phyloP scores from a whole-genome alignment of 2,329 filamentous ascomycete species.

The Xylariaceae sp. region DNA sequence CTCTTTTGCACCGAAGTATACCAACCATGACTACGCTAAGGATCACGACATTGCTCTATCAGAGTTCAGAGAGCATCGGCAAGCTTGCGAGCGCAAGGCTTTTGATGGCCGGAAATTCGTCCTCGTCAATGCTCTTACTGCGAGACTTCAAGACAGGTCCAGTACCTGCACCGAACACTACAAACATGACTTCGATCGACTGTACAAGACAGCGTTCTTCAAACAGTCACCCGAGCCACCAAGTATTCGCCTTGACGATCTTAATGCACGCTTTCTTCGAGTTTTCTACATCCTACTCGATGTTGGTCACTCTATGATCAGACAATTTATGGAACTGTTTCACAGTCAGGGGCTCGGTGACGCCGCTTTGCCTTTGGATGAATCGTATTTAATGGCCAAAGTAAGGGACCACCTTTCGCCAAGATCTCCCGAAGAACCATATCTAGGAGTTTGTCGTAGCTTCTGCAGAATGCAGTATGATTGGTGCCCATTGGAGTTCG shows the following conservation, averaged over 20 bases:
- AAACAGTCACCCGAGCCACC: background rate
- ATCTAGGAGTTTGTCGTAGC: too few species aligned
- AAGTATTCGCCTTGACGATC: background rate
- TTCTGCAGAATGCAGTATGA: background rate
- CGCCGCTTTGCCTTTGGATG: too few species aligned
- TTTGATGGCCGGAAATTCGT: background rate
- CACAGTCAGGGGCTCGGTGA: too few species aligned
- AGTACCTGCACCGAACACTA: background rate
- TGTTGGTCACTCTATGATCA: too few species aligned
- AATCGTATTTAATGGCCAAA: too few species aligned
- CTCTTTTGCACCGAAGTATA: too few species aligned
- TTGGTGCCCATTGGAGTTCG: conserved; percentile 14
- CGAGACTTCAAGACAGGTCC: background rate
- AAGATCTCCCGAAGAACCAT: too few species aligned
- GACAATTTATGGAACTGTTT: background rate
- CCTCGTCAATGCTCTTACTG: background rate
- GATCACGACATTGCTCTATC: background rate
- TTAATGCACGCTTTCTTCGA: background rate
- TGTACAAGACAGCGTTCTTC: background rate
- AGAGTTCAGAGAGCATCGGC: background rate
- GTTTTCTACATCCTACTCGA: background rate
- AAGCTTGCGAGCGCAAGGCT: background rate
- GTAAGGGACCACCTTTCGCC: too few species aligned
- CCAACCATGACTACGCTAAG: background rate
- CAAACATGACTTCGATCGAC: background rate